Evolutionary conservation across 1,139 yeast species (phyloP).

Genomic region (Zygoascus sp.): DNA sequence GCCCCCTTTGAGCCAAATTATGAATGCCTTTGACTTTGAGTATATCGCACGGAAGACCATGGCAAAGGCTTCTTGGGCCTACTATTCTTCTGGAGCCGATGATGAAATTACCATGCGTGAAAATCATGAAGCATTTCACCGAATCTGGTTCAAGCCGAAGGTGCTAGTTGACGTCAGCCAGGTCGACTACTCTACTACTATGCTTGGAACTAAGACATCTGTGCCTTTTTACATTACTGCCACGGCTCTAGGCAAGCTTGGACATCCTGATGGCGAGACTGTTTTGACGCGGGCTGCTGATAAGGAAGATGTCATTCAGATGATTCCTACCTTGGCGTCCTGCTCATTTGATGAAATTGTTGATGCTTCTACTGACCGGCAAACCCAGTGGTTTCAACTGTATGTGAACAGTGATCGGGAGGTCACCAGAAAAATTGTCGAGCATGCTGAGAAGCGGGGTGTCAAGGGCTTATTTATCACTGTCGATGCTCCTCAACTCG

Average conservation of each 20-base stretch:
- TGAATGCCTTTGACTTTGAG: constrained; percentile 77
- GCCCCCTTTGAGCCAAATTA: constrained; percentile 66
- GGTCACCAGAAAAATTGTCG: constrained; percentile 55
- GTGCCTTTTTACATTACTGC: constrained; percentile 57
- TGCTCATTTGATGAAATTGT: constrained; percentile 54
- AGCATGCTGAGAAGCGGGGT: constrained; percentile 71
- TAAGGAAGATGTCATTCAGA: constrained; percentile 46
- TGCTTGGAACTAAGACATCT: constrained; percentile 45
- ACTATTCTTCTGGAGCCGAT: constrained; percentile 87
- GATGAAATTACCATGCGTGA: constrained; percentile 88
- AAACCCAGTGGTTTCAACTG: constrained; percentile 85
- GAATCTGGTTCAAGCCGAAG: constrained; percentile 79
- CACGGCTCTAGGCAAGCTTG: constrained; percentile 53
- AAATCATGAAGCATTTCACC: constrained; percentile 82
- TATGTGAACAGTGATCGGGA: constrained; percentile 74
- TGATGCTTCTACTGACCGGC: constrained; percentile 46
- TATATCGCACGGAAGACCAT: constrained; percentile 72
- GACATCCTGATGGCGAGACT: constrained; percentile 53
- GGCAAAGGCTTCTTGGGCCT: constrained; percentile 82
- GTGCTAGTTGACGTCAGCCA: constrained; percentile 68
- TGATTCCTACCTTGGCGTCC: constrained; percentile 55
- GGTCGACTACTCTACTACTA: constrained; percentile 49
- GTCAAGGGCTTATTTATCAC: constrained; percentile 78
- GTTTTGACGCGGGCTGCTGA: constrained; percentile 49
- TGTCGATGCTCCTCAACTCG: constrained; percentile 92